Percentiles rank a stretch among this genome's conserved stretches.
phyloP scores from a whole-genome alignment of 2,329 filamentous ascomycete genomes.

The Podosphaera aphanis region DNA sequence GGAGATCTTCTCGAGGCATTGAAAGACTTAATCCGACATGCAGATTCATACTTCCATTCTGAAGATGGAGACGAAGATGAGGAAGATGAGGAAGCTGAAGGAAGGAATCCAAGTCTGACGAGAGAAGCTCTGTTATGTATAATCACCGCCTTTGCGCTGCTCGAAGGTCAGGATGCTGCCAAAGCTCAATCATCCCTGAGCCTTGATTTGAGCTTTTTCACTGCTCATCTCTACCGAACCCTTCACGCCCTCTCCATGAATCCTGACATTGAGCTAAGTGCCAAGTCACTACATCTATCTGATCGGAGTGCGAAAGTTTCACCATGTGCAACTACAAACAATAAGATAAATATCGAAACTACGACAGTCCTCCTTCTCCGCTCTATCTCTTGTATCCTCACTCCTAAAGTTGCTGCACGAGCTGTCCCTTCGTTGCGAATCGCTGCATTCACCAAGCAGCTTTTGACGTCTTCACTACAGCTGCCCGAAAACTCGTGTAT shows the following conservation, averaged over 20 bases:
- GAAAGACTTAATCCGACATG: constrained; percentile 70
- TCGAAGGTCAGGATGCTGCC: constrained; percentile 79
- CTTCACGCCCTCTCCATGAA: constrained; percentile 59
- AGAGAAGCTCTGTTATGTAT: constrained; percentile 83
- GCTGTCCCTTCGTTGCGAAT: constrained; percentile 60
- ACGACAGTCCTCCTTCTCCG: constrained; percentile 80
- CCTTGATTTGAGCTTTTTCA: constrained; percentile 88
- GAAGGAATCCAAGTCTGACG: constrained; percentile 45
- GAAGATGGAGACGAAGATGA: constrained; percentile 20
- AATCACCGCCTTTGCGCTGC: constrained; percentile 85
- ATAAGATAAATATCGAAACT: constrained; percentile 82
- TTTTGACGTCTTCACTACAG: constrained; percentile 62
- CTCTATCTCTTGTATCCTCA: constrained; percentile 58
- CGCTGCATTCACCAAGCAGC: constrained; percentile 82
- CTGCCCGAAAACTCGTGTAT: constrained; percentile 73
- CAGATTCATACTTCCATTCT: constrained; percentile 29
- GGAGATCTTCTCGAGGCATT: constrained; percentile 84
- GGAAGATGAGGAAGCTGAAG: constrained; percentile 24
- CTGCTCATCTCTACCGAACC: constrained; percentile 73
- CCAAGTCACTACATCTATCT: constrained; percentile 46
- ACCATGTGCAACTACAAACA: constrained; percentile 23
- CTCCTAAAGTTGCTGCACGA: constrained; percentile 50
- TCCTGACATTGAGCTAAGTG: constrained; percentile 63
- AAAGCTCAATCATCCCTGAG: constrained; percentile 62
- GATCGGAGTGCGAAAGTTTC: constrained; percentile 32